Base-by-base conservation (phyloP, 108 stramenopile genomes). In the Nitzschia putrida region DNA sequence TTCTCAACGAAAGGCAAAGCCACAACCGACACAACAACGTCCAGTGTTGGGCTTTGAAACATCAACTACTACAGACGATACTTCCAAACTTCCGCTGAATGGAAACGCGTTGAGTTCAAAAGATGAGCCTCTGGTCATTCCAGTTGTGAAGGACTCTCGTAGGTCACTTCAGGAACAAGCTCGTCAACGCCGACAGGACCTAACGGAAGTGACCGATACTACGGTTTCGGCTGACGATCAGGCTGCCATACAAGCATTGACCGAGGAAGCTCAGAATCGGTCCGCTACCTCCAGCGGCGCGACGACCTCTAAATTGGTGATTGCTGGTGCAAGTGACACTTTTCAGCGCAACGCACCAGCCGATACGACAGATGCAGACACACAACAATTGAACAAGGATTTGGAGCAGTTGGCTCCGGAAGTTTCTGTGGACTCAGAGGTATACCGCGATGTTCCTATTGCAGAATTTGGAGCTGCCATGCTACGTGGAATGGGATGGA, bases 401-500 rank as follows among this genome's bases (percentile, higher is more conserved):
- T 64, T 73, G 37, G 54, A 74, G 50, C 1, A 21, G 2, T 26
- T 74, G 25, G 61, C 69, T 22, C 54, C 61, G 14, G 79, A 80
- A 29, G 13, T 71, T 9, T 56, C 74, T 9, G 81, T 87, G 40
- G 75, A 76, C 7, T 85, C 85, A 8, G 69, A 88, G 16, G 80
- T 71, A 0, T 95, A 93, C 68, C 73, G 74, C 26, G 51, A 71
- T 24, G 84, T 93, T 26, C 79, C 90, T 26, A 90, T 95, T 57
- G 42, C 63, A n/a, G 89, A 95, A 51, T 95, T 95, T 79, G 95
- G 95, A 24, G 84, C 87, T 7, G 95, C 95, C 21, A 58, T 95
- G 80, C 64, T 95, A 41, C 81, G 95, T 14, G 95, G 95, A 3
- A 95, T 95, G 95, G 95, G 95, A 18, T 95, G 95, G 95, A 87